Base-by-base conservation (phyloP, 192 early-diverging fungal genomes). In the Coemansia sp. region DNA sequence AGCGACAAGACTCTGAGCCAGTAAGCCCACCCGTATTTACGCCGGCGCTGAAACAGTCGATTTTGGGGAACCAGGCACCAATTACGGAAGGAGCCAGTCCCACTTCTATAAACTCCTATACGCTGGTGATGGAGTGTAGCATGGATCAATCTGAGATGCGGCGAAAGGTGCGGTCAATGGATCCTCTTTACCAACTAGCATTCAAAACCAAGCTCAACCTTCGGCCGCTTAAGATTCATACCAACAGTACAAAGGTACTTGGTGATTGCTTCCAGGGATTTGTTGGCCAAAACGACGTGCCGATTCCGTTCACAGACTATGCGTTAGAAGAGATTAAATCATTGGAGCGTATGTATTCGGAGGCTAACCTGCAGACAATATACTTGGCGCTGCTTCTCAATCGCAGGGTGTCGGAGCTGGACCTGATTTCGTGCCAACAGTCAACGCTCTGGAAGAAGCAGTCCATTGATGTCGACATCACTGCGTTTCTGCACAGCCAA, bases 401-500 rank as follows among this genome's bases (percentile, higher is more conserved):
- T 37, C 72, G 81, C 6, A 32, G 67, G 25, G 76, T 79, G 11
- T 63, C 81, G 10, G 43, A 67, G 19, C 76, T 71, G n/a, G 81
- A 84, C 44, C 41, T 84, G 62, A 39, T 60, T 25, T 62, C 73
- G 11, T 67, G 71, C 41, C 77, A 68, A 58, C 65, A 74, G 43
- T 79, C 81, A 25, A 64, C 73, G 43, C 70, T 78, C 32, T 79
- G 76, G 81, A 65, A 62, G 45, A 66, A 59, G 67, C 63, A 71
- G 57, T 76, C 76, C 5, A 79, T 84, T 22, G 77, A 78, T 49
- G 74, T 79, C 13, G 81, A 84, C 53, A 79, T 84, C 37, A 84
- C 81, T 7, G 77, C 77, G 7, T 84, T 84, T 39, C 62, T 84
- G n/a, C 81, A 84, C 48, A 84, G 81, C 70, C 81, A 84, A 65